Base-by-base conservation (phyloP, 345 rosid species). In the Aquilaria sinensis region DNA sequence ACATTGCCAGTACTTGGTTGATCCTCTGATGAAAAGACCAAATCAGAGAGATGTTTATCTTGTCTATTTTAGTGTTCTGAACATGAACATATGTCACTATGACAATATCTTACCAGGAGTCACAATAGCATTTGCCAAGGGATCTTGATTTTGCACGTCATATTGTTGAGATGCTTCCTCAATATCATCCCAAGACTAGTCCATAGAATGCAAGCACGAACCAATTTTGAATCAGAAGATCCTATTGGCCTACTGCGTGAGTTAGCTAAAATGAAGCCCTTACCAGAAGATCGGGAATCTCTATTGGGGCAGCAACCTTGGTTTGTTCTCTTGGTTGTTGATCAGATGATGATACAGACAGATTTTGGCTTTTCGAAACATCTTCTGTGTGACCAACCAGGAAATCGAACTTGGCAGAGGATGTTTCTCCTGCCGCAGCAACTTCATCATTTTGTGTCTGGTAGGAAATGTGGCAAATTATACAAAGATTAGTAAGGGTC, bases 271-370 rank as follows among this genome's bases (percentile, higher is more conserved):
- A 53, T 10, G 11, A 58, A 45, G 49, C 13, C 67, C 43, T 63
- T 60, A 70, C 72, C 69, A 75, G 6, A 73, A 73, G 72, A 60
- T 72, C 72, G 15, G 50, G 30, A 58, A 72, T 56, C 63, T 33
- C 56, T 10, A 37, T 56, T 9, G 51, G 9, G 11, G 49, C 48
- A 48, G 47, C 43, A 45, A 55, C 31, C 51, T 66, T 56, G 14
- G 10, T 73, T 23, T 43, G 29, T 16, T 12, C 53, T 51, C 52
- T 63, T 33, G n/a, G 15, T 52, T 60, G 3, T 61, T 32, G 48
- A 5, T 67, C 62, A 32, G 31, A 8, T 12, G 65, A 29, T 34
- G 60, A 15, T 23, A 12, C 53, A 49, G 47, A 14, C 33, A 46
- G 23, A 12, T 51, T 37, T 41, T 58, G 15, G 15, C 58, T 51